Base-by-base conservation (phyloP, 805 yeast species). In the Hyphopichia homilentoma region DNA sequence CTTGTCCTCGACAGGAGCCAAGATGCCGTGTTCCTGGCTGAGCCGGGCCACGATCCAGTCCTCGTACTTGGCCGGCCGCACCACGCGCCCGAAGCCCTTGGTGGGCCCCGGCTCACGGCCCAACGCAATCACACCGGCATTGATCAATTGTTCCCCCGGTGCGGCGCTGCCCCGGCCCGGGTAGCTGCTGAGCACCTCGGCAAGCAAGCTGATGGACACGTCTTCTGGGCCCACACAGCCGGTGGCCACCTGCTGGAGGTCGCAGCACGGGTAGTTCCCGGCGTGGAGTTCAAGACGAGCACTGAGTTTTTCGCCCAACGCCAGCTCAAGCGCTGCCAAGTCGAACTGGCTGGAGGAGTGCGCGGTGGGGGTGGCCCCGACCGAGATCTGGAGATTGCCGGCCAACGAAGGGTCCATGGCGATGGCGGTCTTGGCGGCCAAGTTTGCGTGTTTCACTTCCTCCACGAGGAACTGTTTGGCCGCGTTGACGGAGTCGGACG, bases 311-410 rank as follows among this genome's bases (percentile, higher is more conserved):
- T 49, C 48, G 6, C 44, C 42, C 42, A 44, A 43, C 23, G 14
- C 45, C 33, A 35, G 17, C 7, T 27, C 39, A 28, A 59, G 27
- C 21, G 53, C 61, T 7, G 35, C 39, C n/a, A 34, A 23, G 2
- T 49, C 34, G 33, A 61, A 39, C 7, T 37, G 20, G 38, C 59
- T 59, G 16, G 79, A 62, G 1, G 84, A 73, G 48, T 81, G 85
- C 4, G 84, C 77, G 0, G 90, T 84, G 27, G 93, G 93, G 0
- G 94, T 82, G 1, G 93, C 88, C 15, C 94, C 94, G 16, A 83
- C 84, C 0, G 90, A 81, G 2, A 84, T 58, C 5, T 64, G 65
- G 18, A 82, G 56, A 4, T 19, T 19, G 14, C 26, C 26, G 13
- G 59, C 43, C 24, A 62, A 40, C 1, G 52, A 29, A 3, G 70